Evolutionary conservation across 768 basidiomycete species (phyloP).

Genomic region (Agrocybe pediades): DNA sequence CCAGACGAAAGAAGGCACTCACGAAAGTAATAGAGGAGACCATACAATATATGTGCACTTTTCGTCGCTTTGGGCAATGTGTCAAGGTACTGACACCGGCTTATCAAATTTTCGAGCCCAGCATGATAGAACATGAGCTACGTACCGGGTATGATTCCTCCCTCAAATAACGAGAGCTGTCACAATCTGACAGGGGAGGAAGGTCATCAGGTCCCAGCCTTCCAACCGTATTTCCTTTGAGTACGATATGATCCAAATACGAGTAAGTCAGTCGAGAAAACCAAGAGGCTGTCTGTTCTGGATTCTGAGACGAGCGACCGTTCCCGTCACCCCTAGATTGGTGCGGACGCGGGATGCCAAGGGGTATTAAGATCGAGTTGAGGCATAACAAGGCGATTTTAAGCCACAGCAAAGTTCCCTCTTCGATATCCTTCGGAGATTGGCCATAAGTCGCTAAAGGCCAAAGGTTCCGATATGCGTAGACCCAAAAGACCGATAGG

Average conservation of each 20-base stretch:
- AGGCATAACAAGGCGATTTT: slow-evolving; percentile 52
- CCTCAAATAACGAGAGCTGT: slow-evolving; percentile 32
- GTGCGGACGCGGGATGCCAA: not conserved
- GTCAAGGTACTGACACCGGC: slow-evolving; percentile 30
- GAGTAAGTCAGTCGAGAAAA: slow-evolving; percentile 46
- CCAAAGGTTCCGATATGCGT: slow-evolving; percentile 56
- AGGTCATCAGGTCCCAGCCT: slow-evolving; percentile 54
- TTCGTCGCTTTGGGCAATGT: slow-evolving; percentile 39
- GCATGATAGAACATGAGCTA: not conserved
- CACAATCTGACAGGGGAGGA: slow-evolving; percentile 66
- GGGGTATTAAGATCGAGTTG: slow-evolving; percentile 25
- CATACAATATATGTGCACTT: slow-evolving; percentile 48
- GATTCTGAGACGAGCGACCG: slow-evolving; percentile 31
- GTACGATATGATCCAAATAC: slow-evolving; percentile 59
- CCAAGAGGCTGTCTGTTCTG: slow-evolving; percentile 55
- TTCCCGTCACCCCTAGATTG: too few relatives aligned
- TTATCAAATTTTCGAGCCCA: slow-evolving; percentile 14
- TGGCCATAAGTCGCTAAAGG: slow-evolving; percentile 55
- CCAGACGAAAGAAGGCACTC: slow-evolving; percentile 2
- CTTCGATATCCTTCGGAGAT: slow-evolving; percentile 46
- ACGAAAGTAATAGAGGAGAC: slow-evolving; percentile 43
- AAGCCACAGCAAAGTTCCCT: slow-evolving; percentile 44
- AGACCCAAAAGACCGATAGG: slow-evolving; percentile 36
- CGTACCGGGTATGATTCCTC: slow-evolving; percentile 20
- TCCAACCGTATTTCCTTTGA: slow-evolving; percentile 40